Conservation (phyloP, 75 land plant species). For the Picea sitchensis region DNA sequence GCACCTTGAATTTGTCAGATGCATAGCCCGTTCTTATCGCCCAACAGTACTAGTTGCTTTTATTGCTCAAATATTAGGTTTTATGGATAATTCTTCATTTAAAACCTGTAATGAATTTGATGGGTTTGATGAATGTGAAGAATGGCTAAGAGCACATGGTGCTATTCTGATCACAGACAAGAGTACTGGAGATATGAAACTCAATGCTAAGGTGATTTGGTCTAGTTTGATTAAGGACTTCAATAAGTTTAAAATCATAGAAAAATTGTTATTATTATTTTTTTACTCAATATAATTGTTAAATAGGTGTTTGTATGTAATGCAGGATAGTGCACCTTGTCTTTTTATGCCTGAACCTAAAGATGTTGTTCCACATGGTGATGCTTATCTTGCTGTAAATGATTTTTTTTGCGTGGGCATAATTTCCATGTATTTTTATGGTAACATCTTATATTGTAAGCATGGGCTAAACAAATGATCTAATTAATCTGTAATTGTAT, state of each 20-base stretch:
- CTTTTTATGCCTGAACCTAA: slow-evolving; percentile 92
- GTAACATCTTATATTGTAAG: neutral
- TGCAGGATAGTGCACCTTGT: slow-evolving; percentile 67
- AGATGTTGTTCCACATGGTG: slow-evolving; percentile 43
- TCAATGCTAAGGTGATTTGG: slow-evolving; percentile 77
- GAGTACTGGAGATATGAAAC: slow-evolving; percentile 47
- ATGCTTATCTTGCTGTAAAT: slow-evolving; percentile 88
- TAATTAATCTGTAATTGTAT: slow-evolving; percentile 1
- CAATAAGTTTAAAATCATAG: neutral
- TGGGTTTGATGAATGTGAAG: no score
- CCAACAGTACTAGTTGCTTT: no score
- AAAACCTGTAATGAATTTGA: no score
- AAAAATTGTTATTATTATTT: neutral
- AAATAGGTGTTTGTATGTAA: neutral
- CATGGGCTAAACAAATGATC: neutral
- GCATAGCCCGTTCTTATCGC: slow-evolving; percentile 9
- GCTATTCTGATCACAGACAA: slow-evolving; percentile 51
- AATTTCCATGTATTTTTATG: neutral
- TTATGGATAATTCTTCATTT: no score
- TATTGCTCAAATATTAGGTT: no score
- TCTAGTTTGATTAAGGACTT: neutral
- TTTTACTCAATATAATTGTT: no score
- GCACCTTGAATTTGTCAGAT: slow-evolving; percentile 79
- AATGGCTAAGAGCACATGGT: slow-evolving; percentile 56
- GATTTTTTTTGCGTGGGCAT: slow-evolving; percentile 71